phyloP scores from a whole-genome alignment of 1,284 basidiomycete species.

The Pterula multifida region DNA sequence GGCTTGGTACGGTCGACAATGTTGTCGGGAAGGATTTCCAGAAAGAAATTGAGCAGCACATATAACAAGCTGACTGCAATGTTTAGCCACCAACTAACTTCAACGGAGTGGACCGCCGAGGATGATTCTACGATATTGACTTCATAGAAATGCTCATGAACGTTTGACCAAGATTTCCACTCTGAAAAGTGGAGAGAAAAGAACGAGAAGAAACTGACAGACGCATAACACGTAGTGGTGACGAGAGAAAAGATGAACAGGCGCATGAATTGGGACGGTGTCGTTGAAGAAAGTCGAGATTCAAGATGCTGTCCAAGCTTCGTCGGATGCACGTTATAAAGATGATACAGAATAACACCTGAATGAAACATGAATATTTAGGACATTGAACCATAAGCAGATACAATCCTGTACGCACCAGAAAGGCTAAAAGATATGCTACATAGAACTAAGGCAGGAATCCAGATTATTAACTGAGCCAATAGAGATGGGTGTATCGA shows the following conservation, averaged over 20 bases:
- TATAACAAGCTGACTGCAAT: constrained; percentile 25
- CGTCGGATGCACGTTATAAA: constrained; percentile 17
- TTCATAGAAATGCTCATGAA: constrained; percentile 19
- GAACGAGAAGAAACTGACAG: constrained; percentile 22
- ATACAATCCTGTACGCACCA: constrained; percentile 20
- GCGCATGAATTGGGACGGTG: constrained; percentile 26
- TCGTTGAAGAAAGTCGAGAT: constrained; percentile 21
- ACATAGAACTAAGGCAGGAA: constrained; percentile 42
- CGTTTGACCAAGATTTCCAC: constrained; percentile 21
- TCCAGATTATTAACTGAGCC: constrained; percentile 41
- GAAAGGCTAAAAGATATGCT: constrained; percentile 27
- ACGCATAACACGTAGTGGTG: constrained; percentile 16
- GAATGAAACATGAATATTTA: constrained; percentile 11
- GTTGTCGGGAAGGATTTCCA: constrained; percentile 24
- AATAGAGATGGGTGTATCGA: constrained; percentile 41
- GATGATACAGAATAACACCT: constrained; percentile 23
- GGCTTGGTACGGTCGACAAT: constrained; percentile 12
- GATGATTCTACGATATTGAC: constrained; percentile 21
- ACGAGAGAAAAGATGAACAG: constrained; percentile 23
- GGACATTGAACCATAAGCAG: constrained; percentile 3
- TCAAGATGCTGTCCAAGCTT: constrained; percentile 19
- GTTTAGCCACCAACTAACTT: constrained; percentile 25
- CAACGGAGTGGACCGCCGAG: constrained; percentile 15
- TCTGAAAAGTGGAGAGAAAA: constrained; percentile 18
- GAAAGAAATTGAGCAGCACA: constrained; percentile 25